These are phyloP conservation scores for Corynespora cassiicola DNA, from an alignment of 2,329 filamentous ascomycete genomes.

Conservation along the genomic window DNA sequence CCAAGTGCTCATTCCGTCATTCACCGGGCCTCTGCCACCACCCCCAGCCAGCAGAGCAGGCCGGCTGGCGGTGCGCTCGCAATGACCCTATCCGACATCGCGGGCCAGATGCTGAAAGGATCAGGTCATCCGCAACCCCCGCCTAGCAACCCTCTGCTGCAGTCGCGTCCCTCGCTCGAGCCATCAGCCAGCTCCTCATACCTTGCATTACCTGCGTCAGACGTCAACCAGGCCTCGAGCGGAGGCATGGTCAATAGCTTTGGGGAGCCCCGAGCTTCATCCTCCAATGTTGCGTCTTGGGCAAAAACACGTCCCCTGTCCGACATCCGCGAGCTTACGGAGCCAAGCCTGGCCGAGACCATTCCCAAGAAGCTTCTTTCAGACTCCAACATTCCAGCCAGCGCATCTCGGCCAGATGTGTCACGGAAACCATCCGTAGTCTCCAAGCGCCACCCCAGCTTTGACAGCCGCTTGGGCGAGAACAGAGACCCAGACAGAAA, in stretches of 20 bases:
- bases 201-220: constrained; percentile 14
- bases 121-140: constrained; percentile 37
- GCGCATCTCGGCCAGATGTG: constrained; percentile 33
- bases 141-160: constrained; percentile 22
- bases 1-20: constrained; percentile 30
- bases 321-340: constrained; percentile 58
- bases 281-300: constrained; percentile 34
- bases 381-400: constrained; percentile 24
- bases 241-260: constrained; percentile 36
- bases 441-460: constrained; percentile 37
- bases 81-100: constrained; percentile 36
- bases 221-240: constrained; percentile 14
- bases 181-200: constrained; percentile 17
- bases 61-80: constrained; percentile 31
- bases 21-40: constrained; percentile 17
- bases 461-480: constrained; percentile 32
- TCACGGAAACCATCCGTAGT: constrained; percentile 39
- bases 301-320: constrained; percentile 52
- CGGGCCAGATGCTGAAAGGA: constrained; percentile 42
- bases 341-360: constrained; percentile 53
- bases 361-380: constrained; percentile 35
- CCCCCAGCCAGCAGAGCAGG: constrained; percentile 10
- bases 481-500: constrained; percentile 37
- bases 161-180: constrained; percentile 23
- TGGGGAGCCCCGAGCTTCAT: constrained; percentile 30